Percentiles rank a stretch among this genome's conserved stretches.
phyloP scores from a whole-genome alignment of 805 yeast genomes.

The Zygoascus bituminiphila region DNA sequence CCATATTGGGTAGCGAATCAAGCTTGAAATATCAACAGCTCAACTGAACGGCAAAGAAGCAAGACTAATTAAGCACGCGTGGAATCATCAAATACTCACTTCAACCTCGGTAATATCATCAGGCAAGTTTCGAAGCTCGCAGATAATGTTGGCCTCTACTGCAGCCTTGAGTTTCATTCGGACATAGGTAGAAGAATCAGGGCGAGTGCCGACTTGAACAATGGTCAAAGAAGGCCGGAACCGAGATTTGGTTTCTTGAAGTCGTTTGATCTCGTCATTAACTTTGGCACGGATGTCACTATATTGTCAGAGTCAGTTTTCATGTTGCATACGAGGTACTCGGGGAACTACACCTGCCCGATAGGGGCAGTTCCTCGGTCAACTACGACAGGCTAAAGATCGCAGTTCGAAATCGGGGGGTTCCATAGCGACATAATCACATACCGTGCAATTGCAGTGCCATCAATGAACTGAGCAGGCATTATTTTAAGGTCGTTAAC shows the following conservation, averaged over 20 bases:
- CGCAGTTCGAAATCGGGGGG: no score
- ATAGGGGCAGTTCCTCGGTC: background rate
- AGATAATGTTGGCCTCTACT: constrained; percentile 65
- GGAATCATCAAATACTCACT: constrained; percentile 1
- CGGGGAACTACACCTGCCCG: no score
- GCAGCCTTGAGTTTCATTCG: constrained; percentile 89
- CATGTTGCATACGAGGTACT: no score
- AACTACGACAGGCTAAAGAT: background rate
- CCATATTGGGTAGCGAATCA: no score
- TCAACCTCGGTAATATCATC: constrained; percentile 54
- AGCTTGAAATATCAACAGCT: no score
- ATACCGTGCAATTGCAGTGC: constrained; percentile 46
- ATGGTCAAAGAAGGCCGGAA: constrained; percentile 73
- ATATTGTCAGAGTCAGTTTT: constrained; percentile 5
- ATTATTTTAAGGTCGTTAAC: constrained; percentile 2
- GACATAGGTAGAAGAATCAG: constrained; percentile 88
- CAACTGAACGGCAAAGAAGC: no score
- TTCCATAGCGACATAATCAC: constrained; percentile 14
- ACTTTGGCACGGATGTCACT: constrained; percentile 41
- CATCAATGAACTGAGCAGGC: constrained; percentile 40
- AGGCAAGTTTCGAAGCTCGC: constrained; percentile 56
- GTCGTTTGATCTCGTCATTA: constrained; percentile 39
- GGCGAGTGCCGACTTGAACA: constrained; percentile 82
- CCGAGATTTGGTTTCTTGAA: constrained; percentile 31
- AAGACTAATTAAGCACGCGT: no score